Conservation (phyloP, 169 alveolate genomes). For the Eimeria necatrix region DNA sequence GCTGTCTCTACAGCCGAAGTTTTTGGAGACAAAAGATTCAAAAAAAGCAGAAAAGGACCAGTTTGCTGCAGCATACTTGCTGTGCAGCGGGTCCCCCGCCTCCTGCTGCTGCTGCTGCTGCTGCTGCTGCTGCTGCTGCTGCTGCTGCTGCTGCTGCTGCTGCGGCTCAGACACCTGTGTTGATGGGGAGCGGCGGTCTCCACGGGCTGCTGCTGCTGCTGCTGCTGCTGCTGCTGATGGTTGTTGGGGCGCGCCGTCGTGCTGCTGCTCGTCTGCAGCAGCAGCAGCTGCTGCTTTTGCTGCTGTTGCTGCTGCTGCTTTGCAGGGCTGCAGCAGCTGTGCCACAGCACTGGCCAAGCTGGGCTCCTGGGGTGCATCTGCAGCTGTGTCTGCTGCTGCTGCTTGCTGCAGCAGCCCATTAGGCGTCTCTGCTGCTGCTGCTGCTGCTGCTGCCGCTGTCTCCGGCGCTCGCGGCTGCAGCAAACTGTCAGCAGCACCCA, state of each 20-base stretch:
- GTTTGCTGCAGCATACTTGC: conserved; percentile 40
- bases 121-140: conserved; percentile 26
- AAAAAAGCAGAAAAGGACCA: conserved; percentile 4
- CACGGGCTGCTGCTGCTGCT: conserved; percentile 33
- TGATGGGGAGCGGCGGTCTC: too few relatives aligned
- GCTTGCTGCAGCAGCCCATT: not conserved
- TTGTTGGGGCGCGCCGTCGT: not conserved
- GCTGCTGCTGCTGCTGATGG: conserved; percentile 12
- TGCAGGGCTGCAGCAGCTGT: conserved; percentile 39
- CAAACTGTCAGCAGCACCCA: conserved; percentile 47
- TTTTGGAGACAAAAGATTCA: not conserved
- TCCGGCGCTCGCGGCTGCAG: conserved; percentile 14
- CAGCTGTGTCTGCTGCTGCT: conserved; percentile 17
- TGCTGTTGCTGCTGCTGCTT: not conserved
- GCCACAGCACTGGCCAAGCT: not conserved
- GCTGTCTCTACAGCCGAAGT: conserved; percentile 1
- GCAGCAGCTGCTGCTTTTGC: not conserved
- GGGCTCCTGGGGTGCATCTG: not conserved
- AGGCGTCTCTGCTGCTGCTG: not conserved
- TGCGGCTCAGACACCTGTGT: not conserved
- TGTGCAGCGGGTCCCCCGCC: not conserved
- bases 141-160: conserved; percentile 17
- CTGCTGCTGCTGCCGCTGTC: conserved; percentile 29
- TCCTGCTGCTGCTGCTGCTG: not conserved
- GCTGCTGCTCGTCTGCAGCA: not conserved